Evolutionary conservation across 805 yeast species (phyloP), one percentile per base, ranked within the genome.

Genomic region (Hanseniaspora nectarophila): DNA sequence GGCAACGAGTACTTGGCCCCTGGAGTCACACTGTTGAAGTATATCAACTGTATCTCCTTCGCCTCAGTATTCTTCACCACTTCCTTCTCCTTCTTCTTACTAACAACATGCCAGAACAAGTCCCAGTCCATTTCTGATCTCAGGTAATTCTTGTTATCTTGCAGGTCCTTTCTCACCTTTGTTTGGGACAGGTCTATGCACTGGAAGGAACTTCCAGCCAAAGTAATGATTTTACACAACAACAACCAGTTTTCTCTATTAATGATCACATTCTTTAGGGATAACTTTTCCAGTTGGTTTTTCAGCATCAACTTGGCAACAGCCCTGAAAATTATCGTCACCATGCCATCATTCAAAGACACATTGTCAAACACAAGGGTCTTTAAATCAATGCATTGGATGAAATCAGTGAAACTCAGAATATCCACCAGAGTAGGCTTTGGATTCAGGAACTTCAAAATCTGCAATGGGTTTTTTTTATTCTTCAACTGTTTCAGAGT

Each of bases 371-470:
- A 73, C 0, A 84, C 73, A 4, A 90, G 67, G 55, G 82, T 78
- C 43, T 80, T 75, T 31, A 89, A 76, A 9, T 52, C 50, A 0
- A 90, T 92, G 54, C 88, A 81, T 38, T 95, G 70, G 40, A 88
- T 71, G 60, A 89, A 90, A 66, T 89, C 97, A 12, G 94, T 78
- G 65, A 90, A 86, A 3, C 96, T 81, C 55, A 85, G 76, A 23
- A 89, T 75, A 67, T 89, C 97, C 57, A 90, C 81, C 70, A 86
- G 69, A 0, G 96, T 85, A 1, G 97, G 97, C 49, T 78, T 73
- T n/a, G 95, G 94, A 61, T 89, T 89, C 60, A 85, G 70, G 54
- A 90, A 70, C 60, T 82, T 86, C 54, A 89, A 64, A 3, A 77
- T 63, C 35, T 46, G 52, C 15, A 46, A 32, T 4, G 54, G 49